Percentiles rank a stretch among this genome's conserved stretches.
Conservation (phyloP, 1,284 basidiomycete species). For the Ceratobasidium sp. region DNA sequence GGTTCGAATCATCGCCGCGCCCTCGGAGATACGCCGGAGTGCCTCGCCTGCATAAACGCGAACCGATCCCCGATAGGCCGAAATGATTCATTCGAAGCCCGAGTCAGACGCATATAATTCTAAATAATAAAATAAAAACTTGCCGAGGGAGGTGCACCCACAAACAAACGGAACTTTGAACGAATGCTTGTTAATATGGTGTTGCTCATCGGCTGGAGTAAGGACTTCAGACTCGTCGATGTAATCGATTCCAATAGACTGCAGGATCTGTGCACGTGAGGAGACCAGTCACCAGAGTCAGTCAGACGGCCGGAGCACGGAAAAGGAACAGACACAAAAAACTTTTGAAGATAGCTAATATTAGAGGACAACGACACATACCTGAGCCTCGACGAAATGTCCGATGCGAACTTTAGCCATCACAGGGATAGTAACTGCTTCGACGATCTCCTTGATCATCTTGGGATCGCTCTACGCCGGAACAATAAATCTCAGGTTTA, state of each 20-base stretch:
- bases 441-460: conserved; percentile 97
- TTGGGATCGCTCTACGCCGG: conserved; percentile 84
- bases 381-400: conserved; percentile 96
- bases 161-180: conserved; percentile 93
- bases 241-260: conserved; percentile 96
- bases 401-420: conserved; percentile 97
- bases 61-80: conserved; percentile 52
- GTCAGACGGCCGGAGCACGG: conserved; percentile 33
- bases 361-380: conserved; percentile 54
- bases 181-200: conserved; percentile 84
- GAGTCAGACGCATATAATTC: conserved; percentile 62
- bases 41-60: conserved; percentile 71
- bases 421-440: conserved; percentile 86
- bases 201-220: conserved; percentile 93
- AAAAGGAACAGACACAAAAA: background rate
- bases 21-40: conserved; percentile 95
- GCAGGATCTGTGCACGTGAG: conserved; percentile 77
- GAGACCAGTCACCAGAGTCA: background rate
- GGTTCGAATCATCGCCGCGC: conserved; percentile 96
- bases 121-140: conserved; percentile 65
- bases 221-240: conserved; percentile 98
- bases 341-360: background rate
- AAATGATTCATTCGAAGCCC: background rate
- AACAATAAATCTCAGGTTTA: conserved; percentile 16
- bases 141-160: conserved; percentile 80